Evolutionary conservation across 352 stramenopile genomes (phyloP).

Genomic region (Phytopythium ostracodes): DNA sequence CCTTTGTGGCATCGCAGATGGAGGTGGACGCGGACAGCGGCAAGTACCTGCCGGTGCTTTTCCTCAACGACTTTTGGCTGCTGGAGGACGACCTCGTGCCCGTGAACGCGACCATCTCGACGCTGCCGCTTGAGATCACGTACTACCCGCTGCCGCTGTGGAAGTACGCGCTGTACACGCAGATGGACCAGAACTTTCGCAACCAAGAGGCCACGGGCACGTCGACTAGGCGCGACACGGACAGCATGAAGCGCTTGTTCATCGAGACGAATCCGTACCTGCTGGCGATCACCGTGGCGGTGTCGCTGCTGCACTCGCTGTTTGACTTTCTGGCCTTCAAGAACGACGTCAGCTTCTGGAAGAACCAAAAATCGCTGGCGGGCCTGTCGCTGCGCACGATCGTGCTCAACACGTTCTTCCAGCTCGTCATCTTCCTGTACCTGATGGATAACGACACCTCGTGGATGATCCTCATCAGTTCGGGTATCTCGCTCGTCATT

Average conservation of each 20-base stretch:
- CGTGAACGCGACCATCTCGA: slow-evolving; percentile 86
- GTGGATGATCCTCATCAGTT: slow-evolving; percentile 93
- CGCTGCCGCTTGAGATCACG: slow-evolving; percentile 78
- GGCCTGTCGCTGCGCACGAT: slow-evolving; percentile 93
- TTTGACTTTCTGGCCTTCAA: slow-evolving; percentile 99
- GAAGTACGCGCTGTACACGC: slow-evolving; percentile 92
- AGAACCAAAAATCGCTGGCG: slow-evolving; percentile 95
- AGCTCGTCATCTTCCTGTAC: slow-evolving; percentile 97
- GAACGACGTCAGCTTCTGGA: slow-evolving; percentile 99
- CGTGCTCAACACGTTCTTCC: slow-evolving; percentile 96
- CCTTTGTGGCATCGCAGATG: slow-evolving; percentile 65
- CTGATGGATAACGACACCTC: slow-evolving; percentile 97
- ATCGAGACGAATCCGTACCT: slow-evolving; percentile 97
- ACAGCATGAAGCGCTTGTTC: slow-evolving; percentile 95
- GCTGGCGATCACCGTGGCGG: slow-evolving; percentile 92
- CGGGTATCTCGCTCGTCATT: slow-evolving; percentile 75
- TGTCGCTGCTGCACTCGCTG: slow-evolving; percentile 96
- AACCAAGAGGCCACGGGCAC: slow-evolving; percentile 92
- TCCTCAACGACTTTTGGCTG: slow-evolving; percentile 94
- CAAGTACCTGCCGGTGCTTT: slow-evolving; percentile 88
- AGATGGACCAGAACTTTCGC: slow-evolving; percentile 91
- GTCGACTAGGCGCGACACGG: slow-evolving; percentile 85
- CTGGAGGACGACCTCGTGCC: slow-evolving; percentile 82
- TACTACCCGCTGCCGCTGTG: slow-evolving; percentile 86
- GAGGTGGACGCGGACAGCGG: slow-evolving; percentile 46